Percentiles rank a stretch among this genome's conserved stretches.
phyloP scores from a whole-genome alignment of 2,329 filamentous ascomycete species.

The Cordyceps javanica region DNA sequence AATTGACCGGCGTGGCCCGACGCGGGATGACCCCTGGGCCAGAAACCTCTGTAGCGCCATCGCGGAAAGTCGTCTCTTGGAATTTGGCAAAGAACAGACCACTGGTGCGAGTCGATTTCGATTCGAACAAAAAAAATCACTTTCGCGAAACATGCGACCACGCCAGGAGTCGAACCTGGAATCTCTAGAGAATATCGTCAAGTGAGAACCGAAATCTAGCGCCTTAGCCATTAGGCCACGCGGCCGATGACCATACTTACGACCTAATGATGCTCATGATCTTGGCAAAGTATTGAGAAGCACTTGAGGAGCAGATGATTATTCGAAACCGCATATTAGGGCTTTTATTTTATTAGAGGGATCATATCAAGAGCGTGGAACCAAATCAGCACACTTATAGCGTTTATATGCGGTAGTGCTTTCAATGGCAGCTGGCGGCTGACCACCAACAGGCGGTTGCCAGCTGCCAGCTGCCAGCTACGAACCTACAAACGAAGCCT shows the following conservation, averaged over 20 bases:
- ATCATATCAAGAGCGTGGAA: background rate
- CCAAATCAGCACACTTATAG: background rate
- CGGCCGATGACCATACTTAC: slow-evolving; percentile 23
- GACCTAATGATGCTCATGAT: slow-evolving; percentile 6
- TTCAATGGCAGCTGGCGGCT: background rate
- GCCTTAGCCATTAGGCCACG: slow-evolving; percentile 39
- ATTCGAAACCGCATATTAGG: no score
- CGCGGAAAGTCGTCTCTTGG: background rate
- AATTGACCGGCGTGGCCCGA: no score
- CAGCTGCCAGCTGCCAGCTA: background rate
- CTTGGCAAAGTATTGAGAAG: background rate
- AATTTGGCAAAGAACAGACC: background rate
- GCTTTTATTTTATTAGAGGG: no score
- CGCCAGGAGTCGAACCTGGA: slow-evolving; percentile 40
- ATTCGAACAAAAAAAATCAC: slow-evolving; percentile 5
- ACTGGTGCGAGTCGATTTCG: no score
- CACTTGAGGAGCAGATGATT: background rate
- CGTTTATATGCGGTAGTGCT: background rate
- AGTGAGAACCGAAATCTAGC: slow-evolving; percentile 34
- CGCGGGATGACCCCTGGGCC: no score
- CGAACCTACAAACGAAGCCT: slow-evolving; percentile 3
- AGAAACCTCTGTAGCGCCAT: no score
- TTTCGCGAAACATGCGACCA: slow-evolving; percentile 23
- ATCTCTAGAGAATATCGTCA: slow-evolving; percentile 31
- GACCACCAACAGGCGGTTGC: background rate